Evolutionary conservation across 2,329 filamentous ascomycete genomes (phyloP), one percentile per base, ranked within the genome.

Genomic region (Immersiporthe knoxdaviesiana): DNA sequence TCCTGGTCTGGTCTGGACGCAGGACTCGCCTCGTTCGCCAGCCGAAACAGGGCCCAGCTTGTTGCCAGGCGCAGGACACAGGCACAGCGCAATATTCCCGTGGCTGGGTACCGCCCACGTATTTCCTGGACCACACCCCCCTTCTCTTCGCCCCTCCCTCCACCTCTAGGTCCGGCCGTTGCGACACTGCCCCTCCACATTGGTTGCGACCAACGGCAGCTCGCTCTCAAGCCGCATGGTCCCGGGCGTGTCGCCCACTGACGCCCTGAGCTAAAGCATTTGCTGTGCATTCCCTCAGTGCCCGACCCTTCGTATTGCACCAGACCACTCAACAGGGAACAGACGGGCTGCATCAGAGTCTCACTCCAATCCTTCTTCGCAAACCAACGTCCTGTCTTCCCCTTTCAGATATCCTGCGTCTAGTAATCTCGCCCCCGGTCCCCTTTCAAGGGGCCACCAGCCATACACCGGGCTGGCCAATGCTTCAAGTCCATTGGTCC

Each of bases 271-370:
- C 35, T 52, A 52, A 59, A 62, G 50, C 41, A 39, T 52, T 52
- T 70, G 62, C 62, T 58, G 3, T 47, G 30, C 52, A 54, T 27
- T 12, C 30, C 37, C 39, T n/a, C 62, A 63, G 44, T 50, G n/a
- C 27, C 60, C 66, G 27, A 18, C 41, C 63, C n/a, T 12, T 64
- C 44, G 44, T 54, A 41, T 63, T 21, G 65, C 47, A 65, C 44
- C 44, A 59, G 47, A 52, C 66, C 65, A 62, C 47, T n/a, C 16
- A 8, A 37, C n/a, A 18, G 24, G 39, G 58, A 62, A 58, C 68
- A 66, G 68, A 68, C 68, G 58, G 67, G 66, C 68, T 68, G 65
- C 37, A 68, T 60, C 66, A 66, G 56, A 68, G 39, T 30, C 52
- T 58, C 62, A 47, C 18, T 47, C 62, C 37, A 56, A 50, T 50